Conservation (phyloP, 805 yeast genomes). For the Pichia exigua region DNA sequence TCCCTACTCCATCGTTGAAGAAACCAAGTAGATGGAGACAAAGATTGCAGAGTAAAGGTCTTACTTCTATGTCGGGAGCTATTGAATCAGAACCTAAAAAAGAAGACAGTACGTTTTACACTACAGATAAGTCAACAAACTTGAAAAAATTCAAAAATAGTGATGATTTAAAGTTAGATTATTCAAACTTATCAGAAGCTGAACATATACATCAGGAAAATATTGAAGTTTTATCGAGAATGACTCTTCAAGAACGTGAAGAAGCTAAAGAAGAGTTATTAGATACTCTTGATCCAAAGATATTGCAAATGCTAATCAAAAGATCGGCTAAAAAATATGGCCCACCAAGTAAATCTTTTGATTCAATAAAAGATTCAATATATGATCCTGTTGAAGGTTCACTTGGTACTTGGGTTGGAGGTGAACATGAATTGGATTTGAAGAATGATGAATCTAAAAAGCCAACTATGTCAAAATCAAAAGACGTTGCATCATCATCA, state of each 20-base stretch:
- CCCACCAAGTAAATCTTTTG: slow-evolving; percentile 1
- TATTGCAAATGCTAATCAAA: slow-evolving; percentile 49
- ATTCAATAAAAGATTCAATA: slow-evolving; percentile 21
- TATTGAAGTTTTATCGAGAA: slow-evolving; percentile 46
- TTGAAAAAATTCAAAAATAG: slow-evolving; percentile 12
- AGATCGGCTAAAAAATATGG: slow-evolving; percentile 44
- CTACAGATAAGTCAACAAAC: slow-evolving; percentile 3
- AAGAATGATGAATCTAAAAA: slow-evolving; percentile 18
- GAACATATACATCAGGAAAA: slow-evolving; percentile 76
- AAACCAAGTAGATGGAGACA: slow-evolving; percentile 44
- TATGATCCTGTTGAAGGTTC: slow-evolving; percentile 21
- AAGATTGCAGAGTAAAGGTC: slow-evolving; percentile 31
- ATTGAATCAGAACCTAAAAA: neutral
- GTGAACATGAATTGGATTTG: slow-evolving; percentile 29
- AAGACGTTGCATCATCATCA: neutral
- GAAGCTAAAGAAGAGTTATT: slow-evolving; percentile 61
- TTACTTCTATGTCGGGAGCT: slow-evolving; percentile 22
- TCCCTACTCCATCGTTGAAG: slow-evolving; percentile 5
- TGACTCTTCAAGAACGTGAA: slow-evolving; percentile 60
- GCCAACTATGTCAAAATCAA: neutral
- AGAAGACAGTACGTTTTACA: slow-evolving; percentile 2
- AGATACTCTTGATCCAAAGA: slow-evolving; percentile 58
- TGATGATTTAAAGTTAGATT: slow-evolving; percentile 12
- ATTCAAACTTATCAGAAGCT: slow-evolving; percentile 43
- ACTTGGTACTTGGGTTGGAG: slow-evolving; percentile 32